Conservation (phyloP, 1,139 yeast genomes). For the Blastobotrys capitulatus region DNA sequence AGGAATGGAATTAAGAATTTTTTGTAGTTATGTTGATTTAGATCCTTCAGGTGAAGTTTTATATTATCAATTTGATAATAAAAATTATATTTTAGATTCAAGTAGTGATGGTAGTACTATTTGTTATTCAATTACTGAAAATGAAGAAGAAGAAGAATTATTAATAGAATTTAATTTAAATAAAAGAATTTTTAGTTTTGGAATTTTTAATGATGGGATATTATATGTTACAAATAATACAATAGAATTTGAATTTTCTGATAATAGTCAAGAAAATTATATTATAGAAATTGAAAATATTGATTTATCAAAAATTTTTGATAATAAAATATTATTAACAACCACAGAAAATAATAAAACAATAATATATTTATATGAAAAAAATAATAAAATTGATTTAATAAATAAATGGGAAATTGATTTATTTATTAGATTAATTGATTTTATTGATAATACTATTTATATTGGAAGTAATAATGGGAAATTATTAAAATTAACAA, state of each 20-base stretch:
- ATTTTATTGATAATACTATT: background rate
- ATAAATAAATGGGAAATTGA: background rate
- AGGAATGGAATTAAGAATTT: conserved; percentile 29
- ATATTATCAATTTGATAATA: too few relatives aligned
- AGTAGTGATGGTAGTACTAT: too few relatives aligned
- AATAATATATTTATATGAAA: background rate
- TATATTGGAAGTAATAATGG: too few relatives aligned
- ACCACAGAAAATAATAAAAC: background rate
- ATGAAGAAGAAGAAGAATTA: too few relatives aligned
- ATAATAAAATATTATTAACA: background rate
- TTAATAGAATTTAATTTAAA: too few relatives aligned
- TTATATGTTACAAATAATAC: background rate
- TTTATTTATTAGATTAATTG: background rate
- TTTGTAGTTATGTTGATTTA: too few relatives aligned
- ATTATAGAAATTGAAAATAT: background rate
- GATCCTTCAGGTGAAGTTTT: too few relatives aligned
- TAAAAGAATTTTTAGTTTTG: background rate
- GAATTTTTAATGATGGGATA: background rate
- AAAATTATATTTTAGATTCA: too few relatives aligned
- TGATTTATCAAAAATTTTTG: background rate
- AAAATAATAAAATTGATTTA: background rate
- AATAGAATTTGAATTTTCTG: background rate
- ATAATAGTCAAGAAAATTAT: background rate
- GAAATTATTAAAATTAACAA: too few relatives aligned
- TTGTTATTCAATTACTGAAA: too few relatives aligned